Conservation (phyloP, 2,329 filamentous ascomycete genomes). For the Chaetomiaceae sp. region DNA sequence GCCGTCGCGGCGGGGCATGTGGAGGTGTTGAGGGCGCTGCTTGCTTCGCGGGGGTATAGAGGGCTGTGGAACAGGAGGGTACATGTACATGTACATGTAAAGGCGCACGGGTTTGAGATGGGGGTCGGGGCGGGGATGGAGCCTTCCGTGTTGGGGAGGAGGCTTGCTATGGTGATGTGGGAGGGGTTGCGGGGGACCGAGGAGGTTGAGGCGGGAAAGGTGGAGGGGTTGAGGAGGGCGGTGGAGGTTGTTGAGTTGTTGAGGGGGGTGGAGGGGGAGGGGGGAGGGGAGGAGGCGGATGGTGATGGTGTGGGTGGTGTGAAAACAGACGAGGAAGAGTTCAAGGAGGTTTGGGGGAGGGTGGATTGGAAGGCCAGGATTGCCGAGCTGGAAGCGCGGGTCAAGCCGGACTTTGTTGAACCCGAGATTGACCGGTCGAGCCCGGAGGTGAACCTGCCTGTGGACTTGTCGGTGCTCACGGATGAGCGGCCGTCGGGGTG, state of each 20-base stretch:
- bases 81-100: no score
- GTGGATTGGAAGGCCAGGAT: background rate
- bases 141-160: background rate
- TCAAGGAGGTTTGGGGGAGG: no score
- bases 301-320: no score
- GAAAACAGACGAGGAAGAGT: no score
- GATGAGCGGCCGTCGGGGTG: conserved; percentile 13
- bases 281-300: no score
- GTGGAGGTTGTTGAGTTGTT: background rate
- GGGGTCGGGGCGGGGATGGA: background rate
- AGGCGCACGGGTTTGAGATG: no score
- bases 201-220: background rate
- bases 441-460: conserved; percentile 9
- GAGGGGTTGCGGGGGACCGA: background rate
- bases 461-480: conserved; percentile 16
- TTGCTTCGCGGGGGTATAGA: background rate
- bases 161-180: background rate
- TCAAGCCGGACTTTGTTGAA: background rate
- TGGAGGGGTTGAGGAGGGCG: background rate
- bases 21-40: background rate
- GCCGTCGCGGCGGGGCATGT: background rate
- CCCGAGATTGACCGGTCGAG: background rate
- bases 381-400: background rate
- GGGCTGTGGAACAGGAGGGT: background rate
- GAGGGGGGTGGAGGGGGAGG: background rate